These are phyloP conservation scores for Penicillium brasilianum DNA, from an alignment of 2,329 filamentous ascomycete genomes.

Conservation along the genomic window DNA sequence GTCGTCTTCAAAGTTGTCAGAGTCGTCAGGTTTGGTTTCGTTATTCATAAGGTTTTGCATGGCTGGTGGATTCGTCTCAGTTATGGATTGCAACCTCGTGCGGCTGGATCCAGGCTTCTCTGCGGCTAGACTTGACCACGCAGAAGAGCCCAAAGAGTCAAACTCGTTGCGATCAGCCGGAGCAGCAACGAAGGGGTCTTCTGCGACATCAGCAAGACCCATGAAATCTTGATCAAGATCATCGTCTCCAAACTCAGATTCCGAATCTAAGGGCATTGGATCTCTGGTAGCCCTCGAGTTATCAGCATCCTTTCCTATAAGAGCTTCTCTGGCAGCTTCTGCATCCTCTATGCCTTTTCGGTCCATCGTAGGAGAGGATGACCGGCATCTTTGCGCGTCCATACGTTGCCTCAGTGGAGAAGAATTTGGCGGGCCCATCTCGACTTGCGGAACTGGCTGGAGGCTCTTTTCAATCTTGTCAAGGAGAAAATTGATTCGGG, in stretches of 20 bases:
- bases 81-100: conserved; percentile 2
- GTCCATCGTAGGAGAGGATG: conserved; percentile 40
- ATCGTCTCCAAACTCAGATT: conserved; percentile 56
- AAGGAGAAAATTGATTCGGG: conserved; percentile 63
- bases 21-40: conserved; percentile 32
- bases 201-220: conserved; percentile 44
- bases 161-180: conserved; percentile 18
- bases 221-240: conserved; percentile 53
- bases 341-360: conserved; percentile 14
- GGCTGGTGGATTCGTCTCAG: conserved; percentile 11
- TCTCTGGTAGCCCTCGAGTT: conserved; percentile 5
- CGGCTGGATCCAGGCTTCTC: conserved; percentile 18
- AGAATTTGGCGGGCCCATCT: conserved; percentile 48
- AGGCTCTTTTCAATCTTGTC: conserved; percentile 66
- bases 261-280: conserved; percentile 32
- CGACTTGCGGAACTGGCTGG: conserved; percentile 37
- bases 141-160: conserved; percentile 24
- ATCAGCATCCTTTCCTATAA: conserved; percentile 1
- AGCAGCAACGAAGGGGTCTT: conserved; percentile 37
- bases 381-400: conserved; percentile 37
- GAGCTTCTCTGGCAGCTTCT: conserved; percentile 7
- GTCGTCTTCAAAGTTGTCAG: conserved; percentile 71
- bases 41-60: conserved; percentile 21
- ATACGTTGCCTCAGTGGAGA: conserved; percentile 48
- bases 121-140: conserved; percentile 22